phyloP scores from a whole-genome alignment of 257 asterid species.

The Cynanchum wilfordii region DNA sequence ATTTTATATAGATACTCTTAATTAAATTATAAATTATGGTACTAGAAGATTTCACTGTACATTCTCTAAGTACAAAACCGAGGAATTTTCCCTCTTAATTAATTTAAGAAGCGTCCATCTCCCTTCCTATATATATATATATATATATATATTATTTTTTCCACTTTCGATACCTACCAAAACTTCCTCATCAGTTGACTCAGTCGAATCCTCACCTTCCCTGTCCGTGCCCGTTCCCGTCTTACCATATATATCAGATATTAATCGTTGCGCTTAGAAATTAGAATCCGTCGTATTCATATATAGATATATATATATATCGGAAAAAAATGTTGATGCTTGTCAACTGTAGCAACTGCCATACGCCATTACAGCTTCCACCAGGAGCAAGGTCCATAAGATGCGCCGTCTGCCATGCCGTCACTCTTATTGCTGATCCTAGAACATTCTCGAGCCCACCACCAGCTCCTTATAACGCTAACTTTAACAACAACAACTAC shows the following conservation, averaged over 20 bases:
- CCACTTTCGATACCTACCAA: not conserved
- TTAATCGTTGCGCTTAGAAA: not conserved
- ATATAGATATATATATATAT: too few species aligned
- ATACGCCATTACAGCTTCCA: constrained; percentile 73
- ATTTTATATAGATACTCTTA: too few species aligned
- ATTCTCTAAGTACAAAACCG: too few species aligned
- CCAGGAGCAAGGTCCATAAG: constrained; percentile 75
- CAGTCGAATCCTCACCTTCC: not conserved
- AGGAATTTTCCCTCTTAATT: not conserved
- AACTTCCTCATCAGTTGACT: not conserved
- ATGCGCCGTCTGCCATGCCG: constrained; percentile 72
- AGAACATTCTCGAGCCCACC: constrained; percentile 25
- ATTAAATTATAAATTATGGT: too few species aligned
- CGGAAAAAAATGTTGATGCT: constrained; percentile 53
- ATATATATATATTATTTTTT: too few species aligned
- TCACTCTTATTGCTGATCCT: constrained; percentile 63
- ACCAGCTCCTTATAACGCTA: constrained; percentile 23
- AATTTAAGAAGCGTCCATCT: not conserved
- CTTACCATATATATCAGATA: not conserved
- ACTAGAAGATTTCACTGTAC: too few species aligned
- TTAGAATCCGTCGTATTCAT: constrained; percentile 7
- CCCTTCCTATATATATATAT: not conserved
- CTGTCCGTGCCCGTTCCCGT: not conserved
- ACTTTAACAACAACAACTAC: constrained; percentile 18
- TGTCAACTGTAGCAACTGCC: constrained; percentile 77